These are phyloP conservation scores for Metarhizium guizhouense DNA, from an alignment of 2,329 filamentous ascomycete genomes.

Conservation along the genomic window DNA sequence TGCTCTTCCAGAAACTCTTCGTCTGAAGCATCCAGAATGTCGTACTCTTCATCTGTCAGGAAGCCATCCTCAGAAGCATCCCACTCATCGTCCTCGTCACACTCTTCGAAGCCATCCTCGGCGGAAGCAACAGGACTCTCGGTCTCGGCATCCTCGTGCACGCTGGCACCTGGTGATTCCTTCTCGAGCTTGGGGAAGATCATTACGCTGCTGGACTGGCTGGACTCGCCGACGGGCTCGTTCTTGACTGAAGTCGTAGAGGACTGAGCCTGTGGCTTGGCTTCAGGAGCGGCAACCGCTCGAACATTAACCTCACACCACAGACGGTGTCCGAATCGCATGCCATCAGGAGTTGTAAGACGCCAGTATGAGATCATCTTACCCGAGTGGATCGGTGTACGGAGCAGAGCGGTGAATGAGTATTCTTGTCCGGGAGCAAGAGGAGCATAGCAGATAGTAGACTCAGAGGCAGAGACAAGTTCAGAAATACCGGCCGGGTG, in stretches of 20 bases:
- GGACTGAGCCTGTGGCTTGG: slow-evolving; percentile 15
- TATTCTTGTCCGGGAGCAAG: slow-evolving; percentile 67
- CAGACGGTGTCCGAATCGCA: slow-evolving; percentile 82
- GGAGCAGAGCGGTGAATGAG: slow-evolving; percentile 76
- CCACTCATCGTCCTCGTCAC: slow-evolving; percentile 50
- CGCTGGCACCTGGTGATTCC: slow-evolving; percentile 76
- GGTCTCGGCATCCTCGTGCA: slow-evolving; percentile 56
- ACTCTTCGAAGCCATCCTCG: slow-evolving; percentile 34
- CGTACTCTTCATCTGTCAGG: slow-evolving; percentile 96
- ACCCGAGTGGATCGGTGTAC: slow-evolving; percentile 67
- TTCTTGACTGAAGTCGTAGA: slow-evolving; percentile 15
- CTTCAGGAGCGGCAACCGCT: slow-evolving; percentile 19
- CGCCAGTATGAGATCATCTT: slow-evolving; percentile 95
- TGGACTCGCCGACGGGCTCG: slow-evolving; percentile 17
- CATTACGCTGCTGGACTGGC: slow-evolving; percentile 56
- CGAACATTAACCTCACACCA: slow-evolving; percentile 87
- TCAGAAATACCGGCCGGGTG: slow-evolving; percentile 71
- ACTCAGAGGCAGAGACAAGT: slow-evolving; percentile 72
- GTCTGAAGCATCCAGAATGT: slow-evolving; percentile 90
- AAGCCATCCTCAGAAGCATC: slow-evolving; percentile 64
- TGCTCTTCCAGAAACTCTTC: slow-evolving; percentile 64
- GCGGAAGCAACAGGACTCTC: slow-evolving; percentile 41
- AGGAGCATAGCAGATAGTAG: slow-evolving; percentile 61
- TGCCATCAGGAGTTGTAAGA: slow-evolving; percentile 69
- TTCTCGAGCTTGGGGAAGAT: slow-evolving; percentile 96